Base-by-base conservation (phyloP, 345 rosid species). In the Eucalyptus microcorys region DNA sequence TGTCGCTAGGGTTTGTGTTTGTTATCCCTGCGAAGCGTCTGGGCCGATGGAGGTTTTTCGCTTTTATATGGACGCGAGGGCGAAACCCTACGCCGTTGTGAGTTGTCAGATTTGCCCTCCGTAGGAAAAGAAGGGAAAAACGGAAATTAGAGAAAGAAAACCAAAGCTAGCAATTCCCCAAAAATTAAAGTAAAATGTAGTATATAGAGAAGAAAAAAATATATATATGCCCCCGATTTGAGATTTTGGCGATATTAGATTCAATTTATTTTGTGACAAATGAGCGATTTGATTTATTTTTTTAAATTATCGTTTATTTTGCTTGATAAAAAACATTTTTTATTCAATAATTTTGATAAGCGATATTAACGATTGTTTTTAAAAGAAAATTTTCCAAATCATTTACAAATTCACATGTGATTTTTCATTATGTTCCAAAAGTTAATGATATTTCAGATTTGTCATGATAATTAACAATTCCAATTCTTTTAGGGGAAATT, bases 321-420 rank as follows among this genome's bases (percentile, higher is more conserved):
- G 3, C 9, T 17, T 50, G 22, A 50, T 17, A 17, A 50, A 48
- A 47, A 49, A 14, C 0, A 49, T 5, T 19, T 49, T 49, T 49
- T 53, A 16, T 53, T 55, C 5, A 55, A 8, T 8, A 8, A 55
- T 24, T 55, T 55, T 2, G 24, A 22, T 8, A 55, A 4, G 6
- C 0, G 0, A 55, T 55, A 24, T 55, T 13, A 10, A 55, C 1
- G 5, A 55, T 4, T 0, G 0, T 24, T 55, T 55, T 24, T 4
- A 10, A 22, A 55, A 55, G 6, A 55, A 55, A 55, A 21, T 0
- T 52, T 52, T 52, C 24, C 55, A 7, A 19, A 52, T 52, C 55
- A 17, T 68, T 34, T 34, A 17, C 80, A 71, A 66, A 68, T 76
- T 76, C 30, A 76, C 47, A 22, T 40, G 30, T 10, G 4, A 76